phyloP scores from a whole-genome alignment of 345 rosid genomes.

The Salix suchowensis region DNA sequence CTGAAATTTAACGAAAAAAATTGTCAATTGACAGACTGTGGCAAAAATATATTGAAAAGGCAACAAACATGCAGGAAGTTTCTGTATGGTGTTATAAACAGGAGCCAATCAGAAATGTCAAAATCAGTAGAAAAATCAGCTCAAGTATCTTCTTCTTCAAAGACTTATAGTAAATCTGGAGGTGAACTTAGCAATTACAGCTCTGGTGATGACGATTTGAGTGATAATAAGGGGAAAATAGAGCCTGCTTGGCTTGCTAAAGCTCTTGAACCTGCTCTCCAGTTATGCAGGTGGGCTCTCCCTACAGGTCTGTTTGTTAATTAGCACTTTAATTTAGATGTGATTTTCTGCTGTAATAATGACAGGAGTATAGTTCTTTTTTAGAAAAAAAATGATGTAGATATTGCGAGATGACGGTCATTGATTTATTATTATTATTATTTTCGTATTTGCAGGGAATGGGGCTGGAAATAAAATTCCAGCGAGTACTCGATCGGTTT shows the following conservation, averaged over 20 bases:
- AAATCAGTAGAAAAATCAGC: slow-evolving; percentile 23
- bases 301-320: slow-evolving; percentile 50
- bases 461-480: slow-evolving; percentile 41
- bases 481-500: slow-evolving; percentile 54
- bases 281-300: slow-evolving; percentile 70
- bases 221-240: slow-evolving; percentile 57
- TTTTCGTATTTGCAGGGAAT: slow-evolving; percentile 37
- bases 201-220: slow-evolving; percentile 44
- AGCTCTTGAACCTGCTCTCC: slow-evolving; percentile 77
- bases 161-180: slow-evolving; percentile 22
- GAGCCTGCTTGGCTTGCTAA: slow-evolving; percentile 77
- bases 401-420: slow-evolving; percentile 8
- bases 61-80: slow-evolving; percentile 36
- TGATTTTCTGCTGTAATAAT: not conserved
- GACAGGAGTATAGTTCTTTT: not conserved
- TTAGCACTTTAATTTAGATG: too few species aligned
- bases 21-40: slow-evolving; percentile 19
- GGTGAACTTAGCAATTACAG: slow-evolving; percentile 31
- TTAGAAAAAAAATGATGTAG: not conserved
- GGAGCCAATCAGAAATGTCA: slow-evolving; percentile 45
- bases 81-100: slow-evolving; percentile 33
- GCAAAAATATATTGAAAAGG: slow-evolving; percentile 28
- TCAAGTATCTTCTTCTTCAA: slow-evolving; percentile 18
- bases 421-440: not conserved
- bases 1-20: not conserved